Conservation (phyloP, 139 green algal genomes). For the Coelastrella sp. region DNA sequence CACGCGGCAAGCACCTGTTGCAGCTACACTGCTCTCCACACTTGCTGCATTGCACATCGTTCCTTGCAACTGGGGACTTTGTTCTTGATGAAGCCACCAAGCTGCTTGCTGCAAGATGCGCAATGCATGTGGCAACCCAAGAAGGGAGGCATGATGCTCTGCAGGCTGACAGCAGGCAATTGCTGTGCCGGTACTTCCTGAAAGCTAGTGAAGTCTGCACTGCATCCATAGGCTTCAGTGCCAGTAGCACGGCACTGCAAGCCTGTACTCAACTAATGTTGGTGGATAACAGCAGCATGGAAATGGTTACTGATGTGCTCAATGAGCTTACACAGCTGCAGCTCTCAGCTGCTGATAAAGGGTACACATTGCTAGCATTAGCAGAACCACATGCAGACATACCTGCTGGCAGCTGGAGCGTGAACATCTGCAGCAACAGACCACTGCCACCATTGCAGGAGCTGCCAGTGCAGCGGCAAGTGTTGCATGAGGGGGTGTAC, state of each 20-base stretch:
- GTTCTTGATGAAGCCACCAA: slow-evolving; percentile 26
- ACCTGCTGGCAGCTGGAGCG: slow-evolving; percentile 47
- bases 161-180: slow-evolving; percentile 1
- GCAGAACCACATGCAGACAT: slow-evolving; percentile 35
- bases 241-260: slow-evolving; percentile 50
- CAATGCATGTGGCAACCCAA: background rate
- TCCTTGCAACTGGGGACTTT: slow-evolving; percentile 29
- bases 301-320: background rate
- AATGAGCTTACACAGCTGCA: slow-evolving; percentile 37
- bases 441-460: slow-evolving; percentile 32
- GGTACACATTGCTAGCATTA: slow-evolving; percentile 60
- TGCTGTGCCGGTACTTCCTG: slow-evolving; percentile 41
- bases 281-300: slow-evolving; percentile 49
- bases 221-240: slow-evolving; percentile 39
- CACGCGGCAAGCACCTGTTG: slow-evolving; percentile 72
- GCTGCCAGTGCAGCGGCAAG: slow-evolving; percentile 17
- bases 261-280: slow-evolving; percentile 49
- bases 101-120: background rate
- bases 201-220: slow-evolving; percentile 33
- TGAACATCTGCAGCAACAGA: slow-evolving; percentile 41
- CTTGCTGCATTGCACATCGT: slow-evolving; percentile 54
- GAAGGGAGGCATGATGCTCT: background rate
- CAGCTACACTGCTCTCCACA: slow-evolving; percentile 47
- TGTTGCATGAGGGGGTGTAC: slow-evolving; percentile 57
- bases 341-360: slow-evolving; percentile 33